phyloP scores from a whole-genome alignment of 1,139 yeast species.

The Casaregolazyma suthepensis region DNA sequence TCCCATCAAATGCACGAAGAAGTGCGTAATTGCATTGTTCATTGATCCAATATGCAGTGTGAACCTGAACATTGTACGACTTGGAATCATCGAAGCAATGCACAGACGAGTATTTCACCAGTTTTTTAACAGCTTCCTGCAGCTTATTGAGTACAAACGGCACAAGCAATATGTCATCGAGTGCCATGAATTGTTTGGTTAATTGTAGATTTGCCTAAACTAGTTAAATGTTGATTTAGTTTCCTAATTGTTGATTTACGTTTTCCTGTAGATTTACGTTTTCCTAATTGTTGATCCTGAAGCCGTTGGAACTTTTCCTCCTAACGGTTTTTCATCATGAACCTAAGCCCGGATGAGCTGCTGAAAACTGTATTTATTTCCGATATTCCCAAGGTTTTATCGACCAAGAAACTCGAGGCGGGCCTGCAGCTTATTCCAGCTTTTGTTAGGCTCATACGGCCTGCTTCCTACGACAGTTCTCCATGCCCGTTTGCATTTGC shows the following conservation, averaged over 20 bases:
- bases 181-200: background rate
- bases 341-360: constrained; percentile 23
- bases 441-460: constrained; percentile 21
- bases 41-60: background rate
- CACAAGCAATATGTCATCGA: constrained; percentile 1
- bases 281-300: background rate
- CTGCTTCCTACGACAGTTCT: constrained; percentile 18
- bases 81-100: background rate
- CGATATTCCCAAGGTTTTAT: constrained; percentile 27
- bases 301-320: background rate
- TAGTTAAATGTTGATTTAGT: too few relatives aligned
- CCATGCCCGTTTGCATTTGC: constrained; percentile 24
- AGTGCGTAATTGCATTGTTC: background rate
- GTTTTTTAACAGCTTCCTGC: background rate
- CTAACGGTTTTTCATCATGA: background rate
- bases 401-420: constrained; percentile 25
- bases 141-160: constrained; percentile 2
- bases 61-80: constrained; percentile 2
- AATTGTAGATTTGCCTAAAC: background rate
- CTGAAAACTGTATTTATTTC: constrained; percentile 29
- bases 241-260: too few relatives aligned
- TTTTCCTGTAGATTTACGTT: background rate
- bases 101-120: background rate
- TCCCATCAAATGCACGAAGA: constrained; percentile 1
- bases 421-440: constrained; percentile 25